Base-by-base conservation (phyloP, 208 protist species). In the Trypanosomatidae sp. region DNA sequence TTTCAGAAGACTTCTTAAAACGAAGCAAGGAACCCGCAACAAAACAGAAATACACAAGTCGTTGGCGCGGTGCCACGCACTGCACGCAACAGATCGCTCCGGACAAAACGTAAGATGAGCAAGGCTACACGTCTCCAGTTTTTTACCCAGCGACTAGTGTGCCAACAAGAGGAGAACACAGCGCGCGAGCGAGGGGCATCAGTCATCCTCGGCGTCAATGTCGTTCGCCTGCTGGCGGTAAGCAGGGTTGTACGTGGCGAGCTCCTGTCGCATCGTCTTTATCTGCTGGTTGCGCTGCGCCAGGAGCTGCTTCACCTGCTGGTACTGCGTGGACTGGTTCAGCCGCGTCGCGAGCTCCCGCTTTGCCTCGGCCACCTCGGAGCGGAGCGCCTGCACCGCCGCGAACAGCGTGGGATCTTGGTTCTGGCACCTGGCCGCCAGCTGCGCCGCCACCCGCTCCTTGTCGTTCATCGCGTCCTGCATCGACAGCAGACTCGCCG, bases 271-370 rank as follows among this genome's bases (percentile, higher is more conserved):
- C 83, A 91, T 66, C 59, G 44, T 44, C 69, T 80, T 81, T 7
- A 94, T 71, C 62, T 91, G 81, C 62, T 80, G 80, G 69, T 94
- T 94, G 56, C 85, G 86, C 60, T 86, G 73, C 19, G 83, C 77
- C 43, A 94, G 60, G 7, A 94, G 81, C 69, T 85, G 75, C 77
- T 90, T 90, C 71, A 94, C 72, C 70, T 92, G 85, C 72, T 90
- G 90, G 52, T 88, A 94, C 79, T 94, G 90, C 30, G 87, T 89
- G 28, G 87, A 92, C 60, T 94, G 87, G 66, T 87, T 83, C 25
- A 94, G 82, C 50, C 87, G 77, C 43, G 76, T 82, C 17, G 79
- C 75, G 5, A 92, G 82, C 76, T 94, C 90, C 2, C 74, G 79
- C 77, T 80, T 85, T 30, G 87, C 81, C 62, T 88, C 85, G 0